phyloP scores from a whole-genome alignment of 1,284 basidiomycete species.

The Ceratobasidium sp. region DNA sequence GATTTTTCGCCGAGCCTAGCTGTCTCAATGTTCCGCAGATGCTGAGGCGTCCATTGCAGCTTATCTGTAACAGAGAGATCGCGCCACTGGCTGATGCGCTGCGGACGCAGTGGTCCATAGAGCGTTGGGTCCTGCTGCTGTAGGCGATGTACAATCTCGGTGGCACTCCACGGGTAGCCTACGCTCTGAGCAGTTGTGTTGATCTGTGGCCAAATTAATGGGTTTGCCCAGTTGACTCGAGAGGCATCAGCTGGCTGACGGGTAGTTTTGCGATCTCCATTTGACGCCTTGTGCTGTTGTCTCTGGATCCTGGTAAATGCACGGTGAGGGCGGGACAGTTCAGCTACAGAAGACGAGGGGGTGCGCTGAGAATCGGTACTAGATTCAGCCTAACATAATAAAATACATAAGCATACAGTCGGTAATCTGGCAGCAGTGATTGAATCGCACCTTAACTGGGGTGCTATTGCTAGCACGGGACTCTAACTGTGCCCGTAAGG shows the following conservation, averaged over 20 bases:
- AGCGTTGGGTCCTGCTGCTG: neutral
- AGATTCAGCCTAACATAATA: too few species aligned
- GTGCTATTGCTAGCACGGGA: too few species aligned
- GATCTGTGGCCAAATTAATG: slow-evolving; percentile 36
- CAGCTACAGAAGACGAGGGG: too few species aligned
- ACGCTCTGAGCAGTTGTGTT: neutral
- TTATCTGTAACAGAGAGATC: neutral
- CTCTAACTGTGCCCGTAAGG: too few species aligned
- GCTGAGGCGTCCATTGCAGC: slow-evolving; percentile 10
- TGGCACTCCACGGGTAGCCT: slow-evolving; percentile 12
- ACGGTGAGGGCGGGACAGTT: neutral
- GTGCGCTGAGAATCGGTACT: too few species aligned
- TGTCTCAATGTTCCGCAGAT: slow-evolving; percentile 10
- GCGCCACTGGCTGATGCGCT: slow-evolving; percentile 19
- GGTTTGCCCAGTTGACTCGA: slow-evolving; percentile 32
- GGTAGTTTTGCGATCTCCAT: neutral
- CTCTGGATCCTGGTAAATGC: neutral
- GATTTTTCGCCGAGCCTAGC: too few species aligned
- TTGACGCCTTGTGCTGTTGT: neutral
- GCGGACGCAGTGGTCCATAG: slow-evolving; percentile 12
- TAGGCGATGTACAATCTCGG: slow-evolving; percentile 1
- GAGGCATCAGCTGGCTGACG: neutral
- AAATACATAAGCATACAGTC: too few species aligned
- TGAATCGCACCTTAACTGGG: too few species aligned
- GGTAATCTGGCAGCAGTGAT: too few species aligned